phyloP scores from a whole-genome alignment of 768 basidiomycete species.

The Lactarius quietus region DNA sequence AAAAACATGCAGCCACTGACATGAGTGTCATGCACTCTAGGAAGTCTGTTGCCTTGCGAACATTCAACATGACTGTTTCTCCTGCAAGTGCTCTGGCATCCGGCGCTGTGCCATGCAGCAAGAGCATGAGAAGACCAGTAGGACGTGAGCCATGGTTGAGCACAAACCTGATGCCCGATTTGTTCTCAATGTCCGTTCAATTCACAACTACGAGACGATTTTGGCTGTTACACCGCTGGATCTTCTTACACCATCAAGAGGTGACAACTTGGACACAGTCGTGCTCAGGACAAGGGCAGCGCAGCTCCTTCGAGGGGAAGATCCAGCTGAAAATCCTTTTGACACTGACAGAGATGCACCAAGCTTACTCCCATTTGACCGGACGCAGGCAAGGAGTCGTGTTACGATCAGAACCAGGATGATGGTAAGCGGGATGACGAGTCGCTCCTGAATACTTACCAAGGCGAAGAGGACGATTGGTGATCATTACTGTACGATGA shows the following conservation, averaged over 20 bases:
- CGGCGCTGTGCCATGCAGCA: neutral
- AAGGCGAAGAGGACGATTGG: too few relatives aligned
- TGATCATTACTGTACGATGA: too few relatives aligned
- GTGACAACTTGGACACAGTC: neutral
- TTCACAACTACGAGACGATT: neutral
- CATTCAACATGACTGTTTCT: neutral
- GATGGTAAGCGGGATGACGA: too few relatives aligned
- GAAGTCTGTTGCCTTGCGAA: neutral
- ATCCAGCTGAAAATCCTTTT: neutral
- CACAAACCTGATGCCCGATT: neutral
- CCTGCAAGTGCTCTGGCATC: neutral
- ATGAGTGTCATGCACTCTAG: neutral
- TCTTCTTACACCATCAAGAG: neutral
- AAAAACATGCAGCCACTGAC: neutral
- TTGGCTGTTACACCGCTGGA: neutral
- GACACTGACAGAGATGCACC: neutral
- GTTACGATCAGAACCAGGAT: too few relatives aligned
- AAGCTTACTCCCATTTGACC: neutral
- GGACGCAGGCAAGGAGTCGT: too few relatives aligned
- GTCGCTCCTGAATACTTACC: too few relatives aligned
- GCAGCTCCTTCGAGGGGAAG: neutral
- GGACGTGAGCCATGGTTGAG: neutral
- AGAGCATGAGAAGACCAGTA: neutral
- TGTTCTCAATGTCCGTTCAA: neutral
- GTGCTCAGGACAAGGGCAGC: neutral